Evolutionary conservation across 169 alveolate genomes (phyloP), one percentile per base, ranked within the genome.

Genomic region (Plasmodium cynomolgi): DNA sequence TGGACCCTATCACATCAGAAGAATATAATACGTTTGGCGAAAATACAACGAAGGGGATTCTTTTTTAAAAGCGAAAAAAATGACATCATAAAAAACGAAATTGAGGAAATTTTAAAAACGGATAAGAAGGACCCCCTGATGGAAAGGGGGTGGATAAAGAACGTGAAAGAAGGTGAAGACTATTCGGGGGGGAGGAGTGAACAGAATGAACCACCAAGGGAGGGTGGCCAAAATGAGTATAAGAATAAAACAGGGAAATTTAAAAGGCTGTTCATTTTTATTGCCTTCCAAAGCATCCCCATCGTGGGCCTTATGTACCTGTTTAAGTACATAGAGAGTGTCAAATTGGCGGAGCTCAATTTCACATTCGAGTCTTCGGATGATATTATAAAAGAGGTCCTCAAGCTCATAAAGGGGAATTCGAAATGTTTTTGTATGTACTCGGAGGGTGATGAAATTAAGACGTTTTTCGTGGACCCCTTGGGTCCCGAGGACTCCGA

Each of bases 271-370:
- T 50, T 86, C 20, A 77, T 86, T 47, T 86, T 86, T 86, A 77
- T 86, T 50, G 56, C 84, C 7, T 86, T 86, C 81, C 93, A 86
- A 23, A 86, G 93, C 33, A 77, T 86, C 20, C 93, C 93, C 23
- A 86, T 86, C 37, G 81, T 86, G 11, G 86, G 86, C 6, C 62
- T 86, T 54, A 86, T 86, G 93, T 86, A 86, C 31, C 39, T 86
- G 17, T 86, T 86, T 86, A 86, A 86, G 71, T 86, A 86, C 39
- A 29, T 86, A 26, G 93, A 86, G 68, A 84, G 71, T 34, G 88
- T 50, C n/a, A 86, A 86, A 56, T 26, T 86, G 44, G 56, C 80
- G 4, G 93, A 86, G 62, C 34, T 86, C n/a, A 86, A 74, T 6
- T 54, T 50, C 29, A 54, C 84, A 44, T 86, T 86, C 68, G 85